A percentile compares a stretch with the other conserved stretches of the same genome.
phyloP scores from a whole-genome alignment of 1,139 yeast species.

The Hansenula lynferdii region DNA sequence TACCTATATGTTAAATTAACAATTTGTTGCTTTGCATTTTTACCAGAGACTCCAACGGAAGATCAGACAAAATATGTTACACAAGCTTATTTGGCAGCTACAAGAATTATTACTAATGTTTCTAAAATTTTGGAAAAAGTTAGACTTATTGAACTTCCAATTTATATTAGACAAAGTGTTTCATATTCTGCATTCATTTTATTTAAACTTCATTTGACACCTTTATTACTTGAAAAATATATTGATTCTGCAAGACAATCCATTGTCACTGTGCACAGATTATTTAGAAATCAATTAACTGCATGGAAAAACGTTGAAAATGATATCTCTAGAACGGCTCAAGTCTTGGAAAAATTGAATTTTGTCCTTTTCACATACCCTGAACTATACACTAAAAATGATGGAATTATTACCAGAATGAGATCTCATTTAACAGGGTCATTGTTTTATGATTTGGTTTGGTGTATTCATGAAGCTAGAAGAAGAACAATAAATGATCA shows the following conservation, averaged over 20 bases:
- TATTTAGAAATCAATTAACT: conserved; percentile 79
- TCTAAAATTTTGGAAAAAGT: conserved; percentile 64
- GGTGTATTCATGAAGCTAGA: conserved; percentile 94
- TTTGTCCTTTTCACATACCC: conserved; percentile 87
- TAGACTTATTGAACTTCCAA: conserved; percentile 78
- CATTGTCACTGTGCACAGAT: conserved; percentile 86
- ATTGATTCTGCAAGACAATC: conserved; percentile 90
- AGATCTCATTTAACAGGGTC: conserved; percentile 91
- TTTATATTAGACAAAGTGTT: conserved; percentile 80
- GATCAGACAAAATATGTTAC: conserved; percentile 85
- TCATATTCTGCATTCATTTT: conserved; percentile 75
- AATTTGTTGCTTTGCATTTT: conserved; percentile 85
- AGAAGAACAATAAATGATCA: conserved; percentile 59
- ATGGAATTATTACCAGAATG: conserved; percentile 81
- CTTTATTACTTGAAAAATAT: conserved; percentile 68
- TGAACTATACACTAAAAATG: conserved; percentile 62
- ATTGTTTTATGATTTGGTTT: conserved; percentile 83
- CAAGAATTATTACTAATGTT: conserved; percentile 74
- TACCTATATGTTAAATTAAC: conserved; percentile 73
- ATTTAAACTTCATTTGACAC: conserved; percentile 78
- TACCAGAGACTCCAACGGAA: conserved; percentile 87
- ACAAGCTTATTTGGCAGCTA: conserved; percentile 75
- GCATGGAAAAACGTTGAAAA: conserved; percentile 88
- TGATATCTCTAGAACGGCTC: conserved; percentile 89
- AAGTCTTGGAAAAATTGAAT: conserved; percentile 85